Conservation (phyloP, 305 asterid species). For the Petunia hybrid region DNA sequence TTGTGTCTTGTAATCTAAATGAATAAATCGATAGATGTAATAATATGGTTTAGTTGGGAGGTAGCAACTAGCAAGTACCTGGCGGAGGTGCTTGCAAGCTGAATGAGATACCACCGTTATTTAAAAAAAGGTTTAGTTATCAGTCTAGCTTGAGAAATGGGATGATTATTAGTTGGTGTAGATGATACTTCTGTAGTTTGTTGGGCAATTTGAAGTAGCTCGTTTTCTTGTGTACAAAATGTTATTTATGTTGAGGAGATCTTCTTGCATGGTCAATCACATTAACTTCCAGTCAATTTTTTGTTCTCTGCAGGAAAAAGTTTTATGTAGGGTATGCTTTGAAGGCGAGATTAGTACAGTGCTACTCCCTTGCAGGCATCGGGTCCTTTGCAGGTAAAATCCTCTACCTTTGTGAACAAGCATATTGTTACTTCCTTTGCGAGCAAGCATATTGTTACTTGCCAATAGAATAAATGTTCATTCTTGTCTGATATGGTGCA, state of each 20-base stretch:
- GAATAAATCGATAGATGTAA: background rate
- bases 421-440: background rate
- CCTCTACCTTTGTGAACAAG: background rate
- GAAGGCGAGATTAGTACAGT: conserved; percentile 92
- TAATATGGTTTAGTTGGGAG: background rate
- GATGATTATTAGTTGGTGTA: background rate
- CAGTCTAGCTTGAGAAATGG: conserved; percentile 21
- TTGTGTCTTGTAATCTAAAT: conserved; percentile 22
- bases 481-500: conserved; percentile 45
- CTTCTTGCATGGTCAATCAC: background rate
- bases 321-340: conserved; percentile 91
- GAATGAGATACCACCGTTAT: too few species aligned
- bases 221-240: conserved; percentile 10
- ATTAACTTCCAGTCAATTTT: conserved; percentile 16
- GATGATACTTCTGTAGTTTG: background rate
- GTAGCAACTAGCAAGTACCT: too few species aligned
- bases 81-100: too few species aligned
- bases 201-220: background rate
- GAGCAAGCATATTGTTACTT: background rate
- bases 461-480: conserved; percentile 20
- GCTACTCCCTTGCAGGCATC: conserved; percentile 98
- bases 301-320: conserved; percentile 72
- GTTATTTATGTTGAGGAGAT: conserved; percentile 15
- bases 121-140: background rate
- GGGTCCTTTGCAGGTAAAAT: conserved; percentile 87